These are phyloP conservation scores for Dorcoceras hygrometricum DNA, from an alignment of 257 asterid species.

Conservation along the genomic window DNA sequence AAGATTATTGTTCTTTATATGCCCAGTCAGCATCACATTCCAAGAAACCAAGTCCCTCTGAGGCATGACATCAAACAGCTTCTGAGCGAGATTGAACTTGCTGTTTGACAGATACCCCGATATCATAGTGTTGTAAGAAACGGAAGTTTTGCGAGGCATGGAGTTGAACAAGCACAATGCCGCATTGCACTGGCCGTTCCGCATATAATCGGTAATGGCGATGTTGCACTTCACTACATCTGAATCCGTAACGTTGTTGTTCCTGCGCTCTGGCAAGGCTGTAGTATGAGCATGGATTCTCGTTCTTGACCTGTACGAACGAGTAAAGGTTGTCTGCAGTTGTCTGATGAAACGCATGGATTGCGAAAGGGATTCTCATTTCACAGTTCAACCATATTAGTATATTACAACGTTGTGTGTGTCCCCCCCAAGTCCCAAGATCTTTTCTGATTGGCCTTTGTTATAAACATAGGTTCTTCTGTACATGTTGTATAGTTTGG, in stretches of 20 bases:
- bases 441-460: too few relatives aligned
- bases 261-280: constrained; percentile 17
- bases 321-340: constrained; percentile 34
- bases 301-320: constrained; percentile 9
- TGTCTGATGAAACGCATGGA: constrained; percentile 44
- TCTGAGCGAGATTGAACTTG: constrained; percentile 45
- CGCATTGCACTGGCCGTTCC: constrained; percentile 52
- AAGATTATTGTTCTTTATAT: constrained; percentile 55
- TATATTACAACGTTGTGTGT: too few relatives aligned
- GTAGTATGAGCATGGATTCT: constrained; percentile 26
- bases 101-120: constrained; percentile 67
- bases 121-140: constrained; percentile 79
- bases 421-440: too few relatives aligned
- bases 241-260: constrained; percentile 32
- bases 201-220: constrained; percentile 69
- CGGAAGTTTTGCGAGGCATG: constrained; percentile 62
- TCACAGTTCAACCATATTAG: neutral
- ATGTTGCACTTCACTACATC: constrained; percentile 72
- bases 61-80: constrained; percentile 71
- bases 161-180: constrained; percentile 70
- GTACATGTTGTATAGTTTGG: too few relatives aligned
- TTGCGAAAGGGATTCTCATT: constrained; percentile 13
- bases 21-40: constrained; percentile 77
- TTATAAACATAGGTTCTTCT: too few relatives aligned
- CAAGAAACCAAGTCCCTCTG: constrained; percentile 62